Evolutionary conservation across 352 stramenopile genomes (phyloP).

Genomic region (Phytophthora citrophthora): DNA sequence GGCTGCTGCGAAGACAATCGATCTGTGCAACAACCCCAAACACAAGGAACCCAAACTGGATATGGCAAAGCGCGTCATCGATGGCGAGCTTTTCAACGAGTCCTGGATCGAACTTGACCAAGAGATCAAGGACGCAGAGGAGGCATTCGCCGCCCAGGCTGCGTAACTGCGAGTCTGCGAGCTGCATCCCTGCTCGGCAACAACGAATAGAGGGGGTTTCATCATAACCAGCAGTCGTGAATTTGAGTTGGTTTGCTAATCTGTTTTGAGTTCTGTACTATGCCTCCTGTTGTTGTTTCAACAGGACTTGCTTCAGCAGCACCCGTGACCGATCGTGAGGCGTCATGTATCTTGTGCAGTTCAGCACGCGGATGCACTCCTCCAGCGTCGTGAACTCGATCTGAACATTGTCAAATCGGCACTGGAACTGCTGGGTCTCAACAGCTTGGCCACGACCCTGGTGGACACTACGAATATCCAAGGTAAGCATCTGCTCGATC

Average conservation of each 20-base stretch:
- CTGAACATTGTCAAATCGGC: slow-evolving; percentile 75
- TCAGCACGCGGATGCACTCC: slow-evolving; percentile 67
- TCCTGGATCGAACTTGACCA: slow-evolving; percentile 99
- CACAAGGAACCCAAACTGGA: slow-evolving; percentile 99
- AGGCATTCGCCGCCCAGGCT: slow-evolving; percentile 14
- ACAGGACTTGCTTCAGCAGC: slow-evolving; percentile 27
- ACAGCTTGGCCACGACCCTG: slow-evolving; percentile 69
- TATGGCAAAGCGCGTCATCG: slow-evolving; percentile 99
- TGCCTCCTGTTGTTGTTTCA: slow-evolving; percentile 27
- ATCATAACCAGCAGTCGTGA: slow-evolving; percentile 18
- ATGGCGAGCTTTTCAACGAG: slow-evolving; percentile 96
- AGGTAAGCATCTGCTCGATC: slow-evolving; percentile 82
- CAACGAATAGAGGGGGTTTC: slow-evolving; percentile 12
- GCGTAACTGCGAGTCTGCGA: slow-evolving; percentile 13
- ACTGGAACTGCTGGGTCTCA: slow-evolving; percentile 67
- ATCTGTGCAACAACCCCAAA: slow-evolving; percentile 99
- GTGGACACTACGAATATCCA: slow-evolving; percentile 86
- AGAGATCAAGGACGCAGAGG: slow-evolving; percentile 91
- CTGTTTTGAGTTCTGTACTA: slow-evolving; percentile 10
- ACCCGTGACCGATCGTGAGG: slow-evolving; percentile 34
- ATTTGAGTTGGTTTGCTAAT: slow-evolving; percentile 21
- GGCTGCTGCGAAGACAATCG: slow-evolving; percentile 98
- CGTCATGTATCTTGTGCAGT: slow-evolving; percentile 45
- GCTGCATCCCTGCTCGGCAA: slow-evolving; percentile 12
- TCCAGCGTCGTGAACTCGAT: slow-evolving; percentile 82